Evolutionary conservation across 2,329 filamentous ascomycete genomes (phyloP).

Genomic region (Colletotrichum noveboracense): DNA sequence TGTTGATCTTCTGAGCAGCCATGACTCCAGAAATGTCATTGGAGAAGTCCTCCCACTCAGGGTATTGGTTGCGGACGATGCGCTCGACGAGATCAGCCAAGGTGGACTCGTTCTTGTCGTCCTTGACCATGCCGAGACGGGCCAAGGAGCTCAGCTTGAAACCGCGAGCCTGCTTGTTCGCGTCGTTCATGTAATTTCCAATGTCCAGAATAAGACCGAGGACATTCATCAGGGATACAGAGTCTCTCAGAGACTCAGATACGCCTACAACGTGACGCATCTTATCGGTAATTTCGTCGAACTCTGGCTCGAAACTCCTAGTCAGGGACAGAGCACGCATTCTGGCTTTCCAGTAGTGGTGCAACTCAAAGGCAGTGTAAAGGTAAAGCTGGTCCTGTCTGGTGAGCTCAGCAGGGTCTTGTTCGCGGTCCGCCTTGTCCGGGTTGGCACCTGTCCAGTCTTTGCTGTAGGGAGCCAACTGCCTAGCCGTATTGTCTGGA

Average conservation of each 20-base stretch:
- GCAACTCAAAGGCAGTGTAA: conserved; percentile 89
- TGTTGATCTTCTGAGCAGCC: conserved; percentile 86
- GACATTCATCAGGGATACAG: conserved; percentile 93
- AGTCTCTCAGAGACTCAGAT: conserved; percentile 88
- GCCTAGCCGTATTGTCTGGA: conserved; percentile 86
- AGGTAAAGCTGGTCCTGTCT: conserved; percentile 96
- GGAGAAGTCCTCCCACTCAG: conserved; percentile 89
- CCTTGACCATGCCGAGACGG: conserved; percentile 95
- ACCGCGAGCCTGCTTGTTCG: conserved; percentile 95
- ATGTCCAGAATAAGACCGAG: conserved; percentile 96
- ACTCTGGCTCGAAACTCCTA: conserved; percentile 83
- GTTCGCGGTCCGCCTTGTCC: conserved; percentile 76
- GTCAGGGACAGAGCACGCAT: conserved; percentile 91
- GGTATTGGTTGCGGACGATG: conserved; percentile 94
- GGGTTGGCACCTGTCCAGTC: conserved; percentile 95
- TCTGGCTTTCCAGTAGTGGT: conserved; percentile 98
- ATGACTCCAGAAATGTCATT: conserved; percentile 85
- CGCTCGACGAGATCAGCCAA: conserved; percentile 95
- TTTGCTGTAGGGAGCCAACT: conserved; percentile 93
- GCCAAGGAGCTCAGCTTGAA: conserved; percentile 98
- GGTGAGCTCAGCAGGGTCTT: conserved; percentile 87
- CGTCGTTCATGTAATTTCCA: conserved; percentile 99
- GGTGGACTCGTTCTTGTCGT: conserved; percentile 97
- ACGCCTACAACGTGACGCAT: conserved; percentile 85
- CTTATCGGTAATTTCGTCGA: conserved; percentile 88